These are phyloP conservation scores for Phaeophleospora eucalypticola DNA, from an alignment of 2,329 filamentous ascomycete genomes.

Conservation along the genomic window DNA sequence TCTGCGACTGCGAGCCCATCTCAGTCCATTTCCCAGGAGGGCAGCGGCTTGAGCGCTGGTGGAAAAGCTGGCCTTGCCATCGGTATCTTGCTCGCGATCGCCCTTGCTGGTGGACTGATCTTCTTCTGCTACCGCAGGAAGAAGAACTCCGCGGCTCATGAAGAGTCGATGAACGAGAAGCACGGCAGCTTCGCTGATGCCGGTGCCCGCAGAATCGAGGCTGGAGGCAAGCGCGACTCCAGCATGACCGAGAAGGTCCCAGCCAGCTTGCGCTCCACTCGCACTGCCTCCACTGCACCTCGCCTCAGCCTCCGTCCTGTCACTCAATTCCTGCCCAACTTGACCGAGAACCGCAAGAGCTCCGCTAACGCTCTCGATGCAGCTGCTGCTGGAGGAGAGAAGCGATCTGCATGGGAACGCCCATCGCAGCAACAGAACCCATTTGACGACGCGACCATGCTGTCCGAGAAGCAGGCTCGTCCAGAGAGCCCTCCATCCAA, in stretches of 20 bases:
- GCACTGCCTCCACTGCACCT: constrained; percentile 59
- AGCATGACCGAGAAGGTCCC: constrained; percentile 32
- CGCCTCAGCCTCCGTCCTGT: constrained; percentile 79
- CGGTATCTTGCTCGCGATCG: constrained; percentile 68
- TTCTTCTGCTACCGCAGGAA: constrained; percentile 71
- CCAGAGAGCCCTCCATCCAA: constrained; percentile 22
- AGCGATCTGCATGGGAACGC: constrained; percentile 39
- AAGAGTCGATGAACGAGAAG: constrained; percentile 40
- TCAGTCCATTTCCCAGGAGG: constrained; percentile 7
- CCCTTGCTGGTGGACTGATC: constrained; percentile 61
- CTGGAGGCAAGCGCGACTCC: constrained; percentile 20
- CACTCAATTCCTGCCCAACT: constrained; percentile 74
- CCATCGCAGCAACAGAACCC: constrained; percentile 33
- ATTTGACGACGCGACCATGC: constrained; percentile 33
- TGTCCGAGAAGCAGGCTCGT: constrained; percentile 26
- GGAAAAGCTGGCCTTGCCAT: constrained; percentile 79
- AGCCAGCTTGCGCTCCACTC: constrained; percentile 38
- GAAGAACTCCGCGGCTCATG: constrained; percentile 54
- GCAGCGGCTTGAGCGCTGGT: constrained; percentile 42
- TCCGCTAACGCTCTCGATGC: constrained; percentile 32
- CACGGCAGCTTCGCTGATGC: constrained; percentile 23
- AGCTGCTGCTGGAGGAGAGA: constrained; percentile 27
- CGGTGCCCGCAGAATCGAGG: constrained; percentile 16
- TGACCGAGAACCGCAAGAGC: constrained; percentile 43
- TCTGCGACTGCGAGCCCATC: constrained; percentile 12